A percentile compares a stretch with the other conserved stretches of the same genome.
Evolutionary conservation across 1,139 yeast genomes (phyloP).

Genomic region (Pichia norvegensis): DNA sequence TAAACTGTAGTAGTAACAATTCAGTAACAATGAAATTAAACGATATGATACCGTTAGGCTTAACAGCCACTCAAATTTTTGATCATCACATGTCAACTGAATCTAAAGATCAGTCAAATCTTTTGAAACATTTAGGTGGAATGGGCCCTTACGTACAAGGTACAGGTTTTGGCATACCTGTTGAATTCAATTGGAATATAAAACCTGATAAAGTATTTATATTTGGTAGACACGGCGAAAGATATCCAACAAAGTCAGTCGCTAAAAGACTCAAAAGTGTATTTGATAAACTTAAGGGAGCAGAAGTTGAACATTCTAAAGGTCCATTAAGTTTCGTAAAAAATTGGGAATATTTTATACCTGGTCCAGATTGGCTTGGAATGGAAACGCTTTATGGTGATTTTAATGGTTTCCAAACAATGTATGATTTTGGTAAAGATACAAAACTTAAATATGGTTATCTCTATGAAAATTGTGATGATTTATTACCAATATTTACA

Average conservation of each 20-base stretch:
- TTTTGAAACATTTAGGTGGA: slow-evolving; percentile 38
- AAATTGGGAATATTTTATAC: slow-evolving; percentile 24
- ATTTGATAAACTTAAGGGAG: slow-evolving; percentile 18
- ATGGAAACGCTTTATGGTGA: slow-evolving; percentile 22
- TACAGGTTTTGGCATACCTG: slow-evolving; percentile 36
- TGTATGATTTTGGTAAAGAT: slow-evolving; percentile 19
- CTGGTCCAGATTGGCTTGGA: slow-evolving; percentile 17
- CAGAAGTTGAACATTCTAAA: slow-evolving; percentile 11
- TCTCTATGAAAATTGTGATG: slow-evolving; percentile 13
- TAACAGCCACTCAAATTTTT: not conserved
- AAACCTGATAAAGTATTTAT: slow-evolving; percentile 57
- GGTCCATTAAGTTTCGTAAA: slow-evolving; percentile 26
- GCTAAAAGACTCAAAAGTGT: slow-evolving; percentile 16
- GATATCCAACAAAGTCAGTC: slow-evolving; percentile 37
- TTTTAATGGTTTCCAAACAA: slow-evolving; percentile 23
- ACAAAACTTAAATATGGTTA: slow-evolving; percentile 19
- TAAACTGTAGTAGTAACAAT: too few relatives aligned
- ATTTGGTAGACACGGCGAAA: slow-evolving; percentile 65
- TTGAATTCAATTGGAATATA: slow-evolving; percentile 41
- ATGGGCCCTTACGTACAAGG: slow-evolving; percentile 38
- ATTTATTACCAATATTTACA: slow-evolving; percentile 20
- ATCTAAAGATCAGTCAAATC: slow-evolving; percentile 19
- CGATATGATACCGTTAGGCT: slow-evolving; percentile 20
- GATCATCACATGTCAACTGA: slow-evolving; percentile 6
- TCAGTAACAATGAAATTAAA: not conserved